A percentile compares a stretch with the other conserved stretches of the same genome.
phyloP scores from a whole-genome alignment of 371 early-diverging fungal species.

The Mucor sp. region DNA sequence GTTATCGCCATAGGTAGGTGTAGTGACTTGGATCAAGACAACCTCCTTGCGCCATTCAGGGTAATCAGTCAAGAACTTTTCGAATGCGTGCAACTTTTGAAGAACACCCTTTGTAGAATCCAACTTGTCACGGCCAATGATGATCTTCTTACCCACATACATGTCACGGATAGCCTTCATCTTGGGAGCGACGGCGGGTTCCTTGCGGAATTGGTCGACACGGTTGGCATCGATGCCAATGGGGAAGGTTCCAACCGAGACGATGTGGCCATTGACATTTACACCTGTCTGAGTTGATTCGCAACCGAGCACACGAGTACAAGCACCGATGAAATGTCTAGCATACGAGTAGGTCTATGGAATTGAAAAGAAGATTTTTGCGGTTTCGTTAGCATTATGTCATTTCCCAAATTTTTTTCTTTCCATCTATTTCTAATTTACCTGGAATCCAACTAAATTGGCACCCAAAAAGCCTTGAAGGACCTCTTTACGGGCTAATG shows the following conservation, averaged over 20 bases:
- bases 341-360: constrained; percentile 92
- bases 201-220: constrained; percentile 51
- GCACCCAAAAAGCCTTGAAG: constrained; percentile 88
- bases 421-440: constrained; percentile 11
- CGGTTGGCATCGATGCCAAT: constrained; percentile 95
- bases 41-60: constrained; percentile 92
- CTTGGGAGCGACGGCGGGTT: constrained; percentile 68
- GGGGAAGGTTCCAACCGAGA: constrained; percentile 91
- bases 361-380: background rate
- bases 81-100: constrained; percentile 95
- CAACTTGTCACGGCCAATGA: constrained; percentile 98
- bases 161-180: constrained; percentile 80
- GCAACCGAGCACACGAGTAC: constrained; percentile 90
- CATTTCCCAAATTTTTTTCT: background rate
- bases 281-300: constrained; percentile 89
- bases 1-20: constrained; percentile 58
- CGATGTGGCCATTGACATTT: constrained; percentile 71
- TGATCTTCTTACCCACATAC: constrained; percentile 91
- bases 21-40: constrained; percentile 86
- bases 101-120: constrained; percentile 98
- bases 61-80: constrained; percentile 85
- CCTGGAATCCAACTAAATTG: constrained; percentile 90
- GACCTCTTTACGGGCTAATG: constrained; percentile 80
- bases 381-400: background rate
- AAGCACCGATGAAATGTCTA: constrained; percentile 94